Conservation (phyloP, 129 eudicot genomes). For the Centrapalus pauciflorus region DNA sequence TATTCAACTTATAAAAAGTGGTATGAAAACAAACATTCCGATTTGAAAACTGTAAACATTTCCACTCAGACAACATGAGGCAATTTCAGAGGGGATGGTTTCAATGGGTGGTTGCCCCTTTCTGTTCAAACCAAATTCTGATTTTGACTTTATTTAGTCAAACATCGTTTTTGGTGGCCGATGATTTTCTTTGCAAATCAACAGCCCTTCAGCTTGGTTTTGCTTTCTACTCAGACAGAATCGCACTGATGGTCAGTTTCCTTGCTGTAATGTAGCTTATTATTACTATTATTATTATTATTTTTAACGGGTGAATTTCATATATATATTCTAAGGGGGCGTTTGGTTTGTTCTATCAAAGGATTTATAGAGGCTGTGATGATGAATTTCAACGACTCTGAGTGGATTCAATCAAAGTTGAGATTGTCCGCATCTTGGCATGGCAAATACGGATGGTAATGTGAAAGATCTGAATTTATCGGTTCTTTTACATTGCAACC, state of each 20-base stretch:
- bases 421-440: not conserved
- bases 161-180: not conserved
- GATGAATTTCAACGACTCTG: not conserved
- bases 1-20: not conserved
- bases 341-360: too few species aligned
- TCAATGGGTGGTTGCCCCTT: conserved; percentile 2
- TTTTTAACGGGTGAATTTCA: too few species aligned
- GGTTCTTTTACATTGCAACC: not conserved
- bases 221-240: not conserved
- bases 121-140: not conserved
- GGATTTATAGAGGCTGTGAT: not conserved
- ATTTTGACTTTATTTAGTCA: conserved; percentile 13
- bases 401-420: not conserved
- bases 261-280: too few species aligned
- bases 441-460: not conserved
- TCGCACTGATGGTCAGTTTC: too few species aligned
- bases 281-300: too few species aligned
- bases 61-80: conserved; percentile 8
- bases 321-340: too few species aligned
- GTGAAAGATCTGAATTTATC: not conserved
- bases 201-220: not conserved
- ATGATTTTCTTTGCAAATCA: not conserved
- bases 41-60: not conserved
- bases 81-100: conserved; percentile 13
- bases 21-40: not conserved